Base-by-base conservation (phyloP, 352 stramenopile species). In the Globisporangium parvum region DNA sequence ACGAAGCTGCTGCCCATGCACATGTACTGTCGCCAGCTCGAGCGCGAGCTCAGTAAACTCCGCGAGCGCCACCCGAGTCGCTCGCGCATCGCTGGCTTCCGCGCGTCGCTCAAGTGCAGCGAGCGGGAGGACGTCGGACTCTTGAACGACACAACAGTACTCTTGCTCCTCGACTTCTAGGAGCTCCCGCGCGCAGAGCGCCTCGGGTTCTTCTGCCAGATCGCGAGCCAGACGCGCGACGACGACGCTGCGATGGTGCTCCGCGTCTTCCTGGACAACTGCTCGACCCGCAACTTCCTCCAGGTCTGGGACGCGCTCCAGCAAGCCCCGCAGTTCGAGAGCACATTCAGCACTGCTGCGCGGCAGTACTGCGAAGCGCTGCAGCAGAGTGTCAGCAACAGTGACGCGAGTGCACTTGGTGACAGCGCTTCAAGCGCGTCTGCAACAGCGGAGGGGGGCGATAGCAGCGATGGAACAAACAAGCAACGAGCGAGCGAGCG, bases 111-210 rank as follows among this genome's bases (percentile, higher is more conserved):
- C 28, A 74, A 50, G n/a, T 42, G 41, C 53, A 55, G 51, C 47
- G 66, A 71, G 37, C 57, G 35, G 1, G 41, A 63, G 17, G 74
- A 87, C 47, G 51, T 75, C 0, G 81, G 78, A 0, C 55, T 89
- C 11, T 28, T 91, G 8, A 64, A 83, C 26, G 74, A 88, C 47
- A 63, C 69, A 18, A 89, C 81, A 0, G 62, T 87, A n/a, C 59
- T 71, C 50, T 63, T 88, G 23, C 55, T 91, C 11, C 62, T 88
- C 14, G 69, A 86, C 51, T 88, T 86, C 63, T 90, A 75, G 77
- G 67, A 76, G 17, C 60, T 92, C 1, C 73, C 79, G 8, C 67
- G 66, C 48, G 62, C 62, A 18, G 77, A 92, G 57, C 73, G 77
- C 0, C 63, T 88, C 11, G 71, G 62, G 33, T 88, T 92, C 48